These are phyloP conservation scores for Wickerhamiella allomyrinae DNA, from an alignment of 805 yeast genomes.

Conservation along the genomic window DNA sequence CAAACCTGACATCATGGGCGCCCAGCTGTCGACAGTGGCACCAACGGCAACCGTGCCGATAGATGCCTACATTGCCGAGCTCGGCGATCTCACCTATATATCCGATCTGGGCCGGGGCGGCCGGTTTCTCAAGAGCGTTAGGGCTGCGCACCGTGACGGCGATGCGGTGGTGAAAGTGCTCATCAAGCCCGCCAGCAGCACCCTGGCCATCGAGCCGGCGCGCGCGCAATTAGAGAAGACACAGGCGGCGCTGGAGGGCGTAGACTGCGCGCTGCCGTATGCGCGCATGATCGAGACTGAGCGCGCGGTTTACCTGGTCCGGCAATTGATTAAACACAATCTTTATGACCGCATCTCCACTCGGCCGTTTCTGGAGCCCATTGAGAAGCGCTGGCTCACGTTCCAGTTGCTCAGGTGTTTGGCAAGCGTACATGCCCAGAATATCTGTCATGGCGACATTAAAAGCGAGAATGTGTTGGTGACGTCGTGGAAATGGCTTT, in stretches of 20 bases:
- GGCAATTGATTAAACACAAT: conserved; percentile 68
- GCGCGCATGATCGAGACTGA: conserved; percentile 68
- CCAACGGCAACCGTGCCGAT: conserved; percentile 87
- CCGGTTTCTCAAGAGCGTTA: conserved; percentile 72
- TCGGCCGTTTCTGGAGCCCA: conserved; percentile 68
- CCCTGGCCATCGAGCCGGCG: conserved; percentile 5
- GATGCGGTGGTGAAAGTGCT: conserved; percentile 65
- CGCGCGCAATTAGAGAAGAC: conserved; percentile 20
- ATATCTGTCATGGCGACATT: conserved; percentile 64
- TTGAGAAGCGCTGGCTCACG: conserved; percentile 73
- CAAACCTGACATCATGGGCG: conserved; percentile 59
- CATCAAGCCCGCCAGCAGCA: conserved; percentile 44
- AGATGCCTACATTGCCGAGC: conserved; percentile 74
- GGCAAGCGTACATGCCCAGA: conserved; percentile 44
- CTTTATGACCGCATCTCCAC: conserved; percentile 78
- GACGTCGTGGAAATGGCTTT: conserved; percentile 79
- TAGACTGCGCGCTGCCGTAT: conserved; percentile 58
- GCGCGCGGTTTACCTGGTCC: conserved; percentile 76
- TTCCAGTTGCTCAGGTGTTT: conserved; percentile 64
- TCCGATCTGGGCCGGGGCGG: conserved; percentile 58
- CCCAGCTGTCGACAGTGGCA: conserved; percentile 67
- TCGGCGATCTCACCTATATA: conserved; percentile 60
- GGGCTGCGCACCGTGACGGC: conserved; percentile 62
- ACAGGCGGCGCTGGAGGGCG: conserved; percentile 30
- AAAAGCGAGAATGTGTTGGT: conserved; percentile 80